Base-by-base conservation (phyloP, 805 yeast species). In the Spathaspora sp. region DNA sequence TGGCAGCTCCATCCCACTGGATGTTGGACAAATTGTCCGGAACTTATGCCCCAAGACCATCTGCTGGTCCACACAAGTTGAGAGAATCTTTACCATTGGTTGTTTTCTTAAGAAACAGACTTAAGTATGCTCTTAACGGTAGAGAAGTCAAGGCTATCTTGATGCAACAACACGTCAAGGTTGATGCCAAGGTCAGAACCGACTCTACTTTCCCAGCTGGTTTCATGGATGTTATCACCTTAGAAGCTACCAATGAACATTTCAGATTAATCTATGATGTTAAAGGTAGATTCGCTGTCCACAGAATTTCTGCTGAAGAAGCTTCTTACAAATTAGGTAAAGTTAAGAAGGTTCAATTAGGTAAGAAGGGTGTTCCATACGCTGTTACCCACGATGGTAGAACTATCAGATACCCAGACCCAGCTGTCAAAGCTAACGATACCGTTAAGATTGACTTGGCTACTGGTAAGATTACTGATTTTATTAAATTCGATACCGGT, bases 1-100 rank as follows among this genome's bases (percentile, higher is more conserved):
- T 93, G 80, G 97, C 98, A 78, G 99, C 99, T 78, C 99, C 99
- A 85, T 87, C 92, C 84, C 99, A 94, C 87, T 94, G 99, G 99
- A 89, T 94, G 96, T 89, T 94, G 84, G 99, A 96, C 96, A 94
- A 94, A 83, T 85, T 94, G 82, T 89, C 97, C 75, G 99, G 99
- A 77, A 83, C 89, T 73, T 94, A 94, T 78, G 99, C 99, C 62
- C 99, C 99, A 83, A 91, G 98, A 83, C 97, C 98, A 75, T 91
- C 97, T 61, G 87, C 96, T 68, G 99, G 99, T 84, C 99, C 99
- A 77, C 99, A 93, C 86, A 94, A 93, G 81, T 85, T 92, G 76
- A 87, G 97, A 79, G 98, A 92, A 83, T 92, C 97, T 59, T 87
- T 92, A 73, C 98, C 98, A 75, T 86, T 92, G 79, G 85, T 93